Base-by-base conservation (phyloP, 164 flowering plant species). In the Aristolochia fimbriata region DNA sequence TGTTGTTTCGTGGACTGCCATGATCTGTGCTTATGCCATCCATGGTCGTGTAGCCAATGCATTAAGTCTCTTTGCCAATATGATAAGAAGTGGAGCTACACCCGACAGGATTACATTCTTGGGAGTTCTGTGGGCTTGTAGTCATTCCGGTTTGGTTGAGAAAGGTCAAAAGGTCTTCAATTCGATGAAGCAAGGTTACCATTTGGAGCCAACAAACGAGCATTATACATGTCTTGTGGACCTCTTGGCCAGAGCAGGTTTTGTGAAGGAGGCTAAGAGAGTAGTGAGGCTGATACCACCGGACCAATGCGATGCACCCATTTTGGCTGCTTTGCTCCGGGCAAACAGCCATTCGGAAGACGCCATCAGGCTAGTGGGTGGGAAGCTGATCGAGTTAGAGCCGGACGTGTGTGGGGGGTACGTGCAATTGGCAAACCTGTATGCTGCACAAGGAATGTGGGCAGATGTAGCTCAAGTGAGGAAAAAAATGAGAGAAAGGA, bases 91-190 rank as follows among this genome's bases (percentile, higher is more conserved):
- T 23, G 81, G 82, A 21, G 57, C 62, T 45, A 62, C 54, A 46
- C 90, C 87, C 14, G 82, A 84, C 55, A 78, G 62, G 61, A 54
- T 79, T 41, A 81, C 85, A 15, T 82, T 82, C 63, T 73, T 81
- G n/a, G 87, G 81, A 10, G 71, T 82, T 57, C 60, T 84, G 55
- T 74, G 83, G 47, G 87, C 81, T 51, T 85, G 91, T 66, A 71
- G 78, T 68, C 87, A 77, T 65, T 69, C 81, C 0, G 85, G 87
- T 55, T 74, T 84, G 12, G 75, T 78, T 54, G 30, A 58, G n/a
- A 27, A 54, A 24, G 57, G 57, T 27, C 68, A 51, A 53, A 68
- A 47, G 72, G 57, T 77, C 45, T 81, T 83, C 51, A 43, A 67
- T 24, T 73, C 82, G 25, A 81, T 83, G 75, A 70, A 45, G 9